phyloP scores from a whole-genome alignment of 1,139 yeast genomes.

The Casaregolazyma lundiana region DNA sequence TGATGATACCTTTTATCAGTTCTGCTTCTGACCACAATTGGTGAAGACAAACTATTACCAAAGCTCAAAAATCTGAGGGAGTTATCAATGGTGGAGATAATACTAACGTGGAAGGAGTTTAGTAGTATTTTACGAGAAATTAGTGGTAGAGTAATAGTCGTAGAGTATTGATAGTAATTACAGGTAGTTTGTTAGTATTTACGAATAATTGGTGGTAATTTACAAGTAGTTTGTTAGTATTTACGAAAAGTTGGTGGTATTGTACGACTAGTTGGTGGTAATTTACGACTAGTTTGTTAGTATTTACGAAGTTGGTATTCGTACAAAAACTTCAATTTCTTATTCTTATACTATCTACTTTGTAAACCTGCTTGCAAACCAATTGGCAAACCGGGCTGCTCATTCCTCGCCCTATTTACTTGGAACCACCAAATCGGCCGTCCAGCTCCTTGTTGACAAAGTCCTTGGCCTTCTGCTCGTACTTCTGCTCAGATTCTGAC shows the following conservation, averaged over 20 bases:
- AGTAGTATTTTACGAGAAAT: neutral
- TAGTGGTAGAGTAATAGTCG: too few relatives aligned
- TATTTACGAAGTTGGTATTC: too few relatives aligned
- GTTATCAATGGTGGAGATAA: neutral
- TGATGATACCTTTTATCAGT: slow-evolving; percentile 45
- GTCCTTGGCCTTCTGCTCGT: slow-evolving; percentile 22
- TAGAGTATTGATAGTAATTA: too few relatives aligned
- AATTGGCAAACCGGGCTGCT: neutral
- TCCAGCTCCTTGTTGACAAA: slow-evolving; percentile 24
- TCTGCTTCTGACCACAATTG: slow-evolving; percentile 79
- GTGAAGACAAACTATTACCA: slow-evolving; percentile 63
- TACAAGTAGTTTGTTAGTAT: too few relatives aligned
- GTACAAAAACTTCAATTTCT: too few relatives aligned
- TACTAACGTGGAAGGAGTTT: neutral
- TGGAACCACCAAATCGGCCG: slow-evolving; percentile 11
- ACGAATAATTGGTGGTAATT: too few relatives aligned
- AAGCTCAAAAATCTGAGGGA: slow-evolving; percentile 30
- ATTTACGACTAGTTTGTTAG: too few relatives aligned
- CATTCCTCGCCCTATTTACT: slow-evolving; percentile 2
- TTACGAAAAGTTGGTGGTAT: too few relatives aligned
- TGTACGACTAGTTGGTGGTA: too few relatives aligned
- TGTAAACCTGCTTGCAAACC: too few relatives aligned
- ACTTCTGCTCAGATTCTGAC: slow-evolving; percentile 19
- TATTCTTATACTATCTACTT: neutral
- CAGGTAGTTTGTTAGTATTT: too few relatives aligned